Evolutionary conservation across 345 rosid species (phyloP), one percentile per base, ranked within the genome.

Genomic region (Schrenkiella parvula): DNA sequence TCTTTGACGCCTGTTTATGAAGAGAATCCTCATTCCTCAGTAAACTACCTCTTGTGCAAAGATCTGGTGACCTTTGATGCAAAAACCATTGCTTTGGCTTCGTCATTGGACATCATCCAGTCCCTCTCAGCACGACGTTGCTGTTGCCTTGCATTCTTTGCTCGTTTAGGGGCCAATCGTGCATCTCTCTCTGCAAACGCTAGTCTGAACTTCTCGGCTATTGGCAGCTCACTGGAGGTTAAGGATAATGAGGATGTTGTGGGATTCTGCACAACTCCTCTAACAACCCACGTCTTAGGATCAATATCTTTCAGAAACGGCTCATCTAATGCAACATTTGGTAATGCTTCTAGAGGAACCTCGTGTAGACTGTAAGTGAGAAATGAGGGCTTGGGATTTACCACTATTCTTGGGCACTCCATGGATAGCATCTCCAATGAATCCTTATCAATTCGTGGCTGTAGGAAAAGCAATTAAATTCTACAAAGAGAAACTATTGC

Each of bases 201-300:
- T 14, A 93, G 88, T 70, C 98, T 85, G 66, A 91, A 89, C 71
- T 86, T 93, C 82, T 91, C 98, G 5, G 97, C 93, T 60, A 88
- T 57, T 2, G 95, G 79, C 73, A 91, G 77, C 72, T 88, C 93
- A 4, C 23, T 56, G 44, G 88, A 62, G 70, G 60, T 70, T 15
- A 69, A 57, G 13, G 73, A 70, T 25, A 80, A 11, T 13, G 13
- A 15, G 23, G 66, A 43, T 8, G 86, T 35, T 6, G 44, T 28
- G 8, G 80, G 66, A 63, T 35, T 84, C 21, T 81, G 85, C 53
- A 66, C 71, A 56, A 43, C 51, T 32, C 82, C 80, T 7, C 71
- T 9, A 4, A 71, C 65, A 8, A 72, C 78, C 97, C 95, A 89
- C 15, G 95, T 85, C 56, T 69, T 71, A 14, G 93, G 91, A 82